A percentile compares a stretch with the other conserved stretches of the same genome.
These are phyloP conservation scores for Picea sitchensis DNA, from an alignment of 75 land plant species.

Conservation along the genomic window DNA sequence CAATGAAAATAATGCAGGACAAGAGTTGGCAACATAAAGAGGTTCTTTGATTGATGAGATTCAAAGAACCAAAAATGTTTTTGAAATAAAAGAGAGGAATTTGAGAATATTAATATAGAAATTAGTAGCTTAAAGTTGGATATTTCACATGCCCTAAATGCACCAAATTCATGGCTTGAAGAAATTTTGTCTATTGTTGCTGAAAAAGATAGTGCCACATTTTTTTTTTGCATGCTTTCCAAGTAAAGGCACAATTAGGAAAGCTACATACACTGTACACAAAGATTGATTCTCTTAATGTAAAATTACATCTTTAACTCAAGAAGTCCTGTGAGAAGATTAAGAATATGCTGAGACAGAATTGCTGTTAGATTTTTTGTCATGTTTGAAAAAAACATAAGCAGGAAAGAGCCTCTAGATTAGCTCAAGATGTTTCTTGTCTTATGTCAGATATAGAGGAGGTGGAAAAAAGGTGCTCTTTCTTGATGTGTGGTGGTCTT, in stretches of 20 bases:
- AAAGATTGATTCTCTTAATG: not conserved
- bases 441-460: conserved; percentile 70
- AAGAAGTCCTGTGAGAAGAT: conserved; percentile 15
- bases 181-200: conserved; percentile 44
- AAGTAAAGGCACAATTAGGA: conserved; percentile 30
- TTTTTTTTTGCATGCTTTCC: conserved; percentile 17
- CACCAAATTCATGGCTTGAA: no score
- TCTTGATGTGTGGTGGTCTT: not conserved
- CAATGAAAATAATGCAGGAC: conserved; percentile 18
- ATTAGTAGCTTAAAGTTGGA: conserved; percentile 21
- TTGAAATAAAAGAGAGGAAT: not conserved
- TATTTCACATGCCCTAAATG: conserved; percentile 5
- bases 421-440: conserved; percentile 47
- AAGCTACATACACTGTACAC: conserved; percentile 29
- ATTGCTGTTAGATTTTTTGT: conserved; percentile 63
- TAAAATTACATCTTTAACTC: conserved; percentile 18
- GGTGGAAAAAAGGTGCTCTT: conserved; percentile 49
- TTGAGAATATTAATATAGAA: conserved; percentile 13
- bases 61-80: conserved; percentile 26
- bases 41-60: conserved; percentile 25
- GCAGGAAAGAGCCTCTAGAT: conserved; percentile 50
- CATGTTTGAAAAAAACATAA: conserved; percentile 54
- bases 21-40: conserved; percentile 29
- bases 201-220: conserved; percentile 52
- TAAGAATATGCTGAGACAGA: conserved; percentile 72